A percentile compares a stretch with the other conserved stretches of the same genome.
These are phyloP conservation scores for Moniliophthora roreri DNA, from an alignment of 1,284 basidiomycete genomes.

Conservation along the genomic window DNA sequence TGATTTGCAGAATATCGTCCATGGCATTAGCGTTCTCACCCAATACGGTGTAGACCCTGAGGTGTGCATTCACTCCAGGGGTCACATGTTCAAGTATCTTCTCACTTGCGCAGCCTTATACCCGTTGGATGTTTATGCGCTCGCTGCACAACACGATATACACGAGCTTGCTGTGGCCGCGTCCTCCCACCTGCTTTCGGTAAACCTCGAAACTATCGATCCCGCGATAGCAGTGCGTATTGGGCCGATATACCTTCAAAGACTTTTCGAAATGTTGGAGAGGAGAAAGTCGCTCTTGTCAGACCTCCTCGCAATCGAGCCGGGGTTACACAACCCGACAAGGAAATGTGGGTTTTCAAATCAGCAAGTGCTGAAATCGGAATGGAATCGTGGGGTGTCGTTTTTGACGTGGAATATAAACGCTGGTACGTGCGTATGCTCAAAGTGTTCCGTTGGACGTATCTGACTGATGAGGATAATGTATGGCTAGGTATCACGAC, in stretches of 20 bases:
- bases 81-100: background rate
- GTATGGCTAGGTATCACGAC: slow-evolving; percentile 1
- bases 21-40: background rate
- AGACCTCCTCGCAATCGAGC: background rate
- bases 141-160: slow-evolving; percentile 9
- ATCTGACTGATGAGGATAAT: background rate
- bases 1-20: background rate
- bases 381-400: background rate
- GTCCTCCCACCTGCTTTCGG: slow-evolving; percentile 11
- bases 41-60: background rate
- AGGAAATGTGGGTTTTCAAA: background rate
- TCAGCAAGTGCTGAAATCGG: background rate
- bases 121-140: slow-evolving; percentile 12
- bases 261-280: slow-evolving; percentile 2
- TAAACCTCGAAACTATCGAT: slow-evolving; percentile 1
- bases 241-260: slow-evolving; percentile 8
- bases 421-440: background rate
- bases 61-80: background rate
- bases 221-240: slow-evolving; percentile 9
- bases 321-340: background rate
- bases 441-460: too few species aligned
- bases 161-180: slow-evolving; percentile 9
- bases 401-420: background rate
- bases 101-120: slow-evolving; percentile 4
- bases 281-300: background rate